Percentiles rank a stretch among this genome's conserved stretches.
phyloP scores from a whole-genome alignment of 1,139 yeast species.

The Suhomyces taliae region DNA sequence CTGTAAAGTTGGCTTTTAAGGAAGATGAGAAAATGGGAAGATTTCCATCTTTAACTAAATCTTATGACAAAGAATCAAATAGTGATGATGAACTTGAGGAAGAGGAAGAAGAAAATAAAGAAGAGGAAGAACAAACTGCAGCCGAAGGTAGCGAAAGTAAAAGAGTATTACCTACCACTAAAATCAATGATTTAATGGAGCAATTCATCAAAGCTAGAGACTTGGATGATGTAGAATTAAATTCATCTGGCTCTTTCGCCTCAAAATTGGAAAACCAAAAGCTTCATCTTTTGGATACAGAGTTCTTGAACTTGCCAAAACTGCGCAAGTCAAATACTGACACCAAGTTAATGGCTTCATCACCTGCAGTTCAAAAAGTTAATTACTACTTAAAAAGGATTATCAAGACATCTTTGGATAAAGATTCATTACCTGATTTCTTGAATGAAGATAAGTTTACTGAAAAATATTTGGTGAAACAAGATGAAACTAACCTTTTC shows the following conservation, averaged over 20 bases:
- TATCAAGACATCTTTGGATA: conserved; percentile 26
- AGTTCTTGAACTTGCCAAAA: conserved; percentile 13
- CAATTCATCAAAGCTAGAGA: conserved; percentile 25
- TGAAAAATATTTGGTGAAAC: conserved; percentile 25
- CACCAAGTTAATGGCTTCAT: conserved; percentile 23
- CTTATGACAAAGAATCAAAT: conserved; percentile 11
- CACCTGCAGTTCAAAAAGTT: conserved; percentile 35
- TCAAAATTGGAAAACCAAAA: conserved; percentile 11
- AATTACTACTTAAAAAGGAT: conserved; percentile 27
- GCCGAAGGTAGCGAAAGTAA: not conserved
- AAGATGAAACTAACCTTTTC: conserved; percentile 26
- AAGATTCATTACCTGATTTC: conserved; percentile 20
- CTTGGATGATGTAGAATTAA: conserved; percentile 17
- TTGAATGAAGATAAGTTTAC: conserved; percentile 26
- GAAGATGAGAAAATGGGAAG: conserved; percentile 73
- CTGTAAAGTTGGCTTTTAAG: conserved; percentile 64
- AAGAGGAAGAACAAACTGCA: conserved; percentile 4
- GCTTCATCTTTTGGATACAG: conserved; percentile 9
- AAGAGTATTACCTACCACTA: conserved; percentile 7
- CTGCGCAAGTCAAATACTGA: conserved; percentile 11
- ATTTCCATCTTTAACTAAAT: conserved; percentile 52
- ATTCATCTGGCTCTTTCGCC: conserved; percentile 1
- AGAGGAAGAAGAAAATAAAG: conserved; percentile 5
- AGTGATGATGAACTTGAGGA: conserved; percentile 8
- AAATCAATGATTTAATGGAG: conserved; percentile 27